Conservation (phyloP, 768 basidiomycete genomes). For the Sistotremastrum niveocremeum region DNA sequence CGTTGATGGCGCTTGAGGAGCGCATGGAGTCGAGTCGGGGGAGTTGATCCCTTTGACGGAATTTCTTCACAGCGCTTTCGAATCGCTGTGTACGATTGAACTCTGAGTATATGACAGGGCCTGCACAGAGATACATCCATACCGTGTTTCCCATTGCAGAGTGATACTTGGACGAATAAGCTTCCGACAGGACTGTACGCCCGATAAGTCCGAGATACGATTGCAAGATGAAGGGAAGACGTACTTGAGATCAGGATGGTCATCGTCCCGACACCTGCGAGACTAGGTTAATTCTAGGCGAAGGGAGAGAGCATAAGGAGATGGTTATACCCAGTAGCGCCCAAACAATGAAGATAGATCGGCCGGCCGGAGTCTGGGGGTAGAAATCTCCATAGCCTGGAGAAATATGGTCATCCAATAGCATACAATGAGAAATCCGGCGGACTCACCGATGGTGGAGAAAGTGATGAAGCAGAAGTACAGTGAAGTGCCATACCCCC, state of each 20-base stretch:
- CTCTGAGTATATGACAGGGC: background rate
- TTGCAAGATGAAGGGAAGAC: conserved; percentile 9
- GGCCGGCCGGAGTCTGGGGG: conserved; percentile 52
- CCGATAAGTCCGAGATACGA: background rate
- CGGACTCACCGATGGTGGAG: conserved; percentile 55
- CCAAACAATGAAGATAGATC: conserved; percentile 69
- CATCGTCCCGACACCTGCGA: conserved; percentile 42
- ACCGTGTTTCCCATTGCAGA: conserved; percentile 24
- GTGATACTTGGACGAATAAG: conserved; percentile 53
- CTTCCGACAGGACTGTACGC: conserved; percentile 46
- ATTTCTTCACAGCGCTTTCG: conserved; percentile 31
- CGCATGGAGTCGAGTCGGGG: background rate
- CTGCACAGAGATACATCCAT: background rate
- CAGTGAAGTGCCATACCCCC: conserved; percentile 47
- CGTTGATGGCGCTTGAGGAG: background rate
- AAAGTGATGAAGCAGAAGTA: conserved; percentile 73
- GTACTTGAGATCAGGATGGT: conserved; percentile 60
- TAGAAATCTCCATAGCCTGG: conserved; percentile 35
- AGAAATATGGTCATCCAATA: background rate
- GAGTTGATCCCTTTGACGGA: conserved; percentile 18
- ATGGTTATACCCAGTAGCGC: conserved; percentile 40
- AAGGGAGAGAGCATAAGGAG: too few relatives aligned
- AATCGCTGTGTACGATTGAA: conserved; percentile 22
- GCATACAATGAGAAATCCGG: background rate
- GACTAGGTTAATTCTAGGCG: too few relatives aligned